Evolutionary conservation across 306 rosid genomes (phyloP).

Genomic region (Rubus parviflorus): DNA sequence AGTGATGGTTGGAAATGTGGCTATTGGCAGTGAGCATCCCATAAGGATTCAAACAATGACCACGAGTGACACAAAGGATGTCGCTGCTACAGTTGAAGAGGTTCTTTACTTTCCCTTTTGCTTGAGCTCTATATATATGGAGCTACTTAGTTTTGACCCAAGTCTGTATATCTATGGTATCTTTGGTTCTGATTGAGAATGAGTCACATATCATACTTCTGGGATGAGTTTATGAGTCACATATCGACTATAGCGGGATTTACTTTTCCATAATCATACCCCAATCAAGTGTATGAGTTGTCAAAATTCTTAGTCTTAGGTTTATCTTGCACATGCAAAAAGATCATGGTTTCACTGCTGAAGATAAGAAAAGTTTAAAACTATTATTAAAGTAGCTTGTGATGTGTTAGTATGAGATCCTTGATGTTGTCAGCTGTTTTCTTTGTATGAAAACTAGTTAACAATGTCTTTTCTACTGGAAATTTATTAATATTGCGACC

Average conservation of each 20-base stretch:
- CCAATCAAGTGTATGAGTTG: background rate
- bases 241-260: no score
- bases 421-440: background rate
- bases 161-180: background rate
- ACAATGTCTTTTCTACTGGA: background rate
- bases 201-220: background rate
- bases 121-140: constrained; percentile 5
- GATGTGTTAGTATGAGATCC: background rate
- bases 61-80: constrained; percentile 90
- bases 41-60: constrained; percentile 99
- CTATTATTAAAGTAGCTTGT: background rate
- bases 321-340: background rate
- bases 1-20: constrained; percentile 89
- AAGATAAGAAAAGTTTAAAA: background rate
- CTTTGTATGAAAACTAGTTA: background rate
- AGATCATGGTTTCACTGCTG: background rate
- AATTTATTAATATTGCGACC: background rate
- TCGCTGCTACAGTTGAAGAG: constrained; percentile 93
- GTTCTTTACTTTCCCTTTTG: constrained; percentile 38
- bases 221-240: no score
- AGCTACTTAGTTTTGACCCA: background rate
- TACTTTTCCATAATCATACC: background rate
- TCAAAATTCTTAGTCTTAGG: background rate
- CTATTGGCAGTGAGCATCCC: constrained; percentile 92
- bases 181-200: background rate